Base-by-base conservation (phyloP, 2,329 filamentous ascomycete genomes). In the Penicillium sp. region DNA sequence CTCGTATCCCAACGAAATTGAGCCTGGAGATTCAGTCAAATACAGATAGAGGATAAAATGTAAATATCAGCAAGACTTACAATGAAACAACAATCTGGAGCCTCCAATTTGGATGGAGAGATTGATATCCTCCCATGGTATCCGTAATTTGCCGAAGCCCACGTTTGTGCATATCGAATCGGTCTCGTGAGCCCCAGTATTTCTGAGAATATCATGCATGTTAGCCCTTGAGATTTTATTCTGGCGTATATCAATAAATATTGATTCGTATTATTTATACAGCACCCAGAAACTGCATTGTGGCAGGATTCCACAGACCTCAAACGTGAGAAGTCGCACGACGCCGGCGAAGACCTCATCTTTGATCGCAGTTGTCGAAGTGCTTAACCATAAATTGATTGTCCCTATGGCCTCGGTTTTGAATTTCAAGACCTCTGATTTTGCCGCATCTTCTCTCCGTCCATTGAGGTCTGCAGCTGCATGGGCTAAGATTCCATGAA, bases 401-500 rank as follows among this genome's bases (percentile, higher is more conserved):
- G 27, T 30, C 12, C 27, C 27, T 30, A 30, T 30, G 27, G 27
- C 27, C 27, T 30, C 27, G 27, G 27, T 30, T 30, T 30, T 30
- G 27, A 30, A 30, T n/a, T 30, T 30, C 12, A 30, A 10, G 27
- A 30, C 13, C 4, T 30, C 27, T 30, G 27, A 30, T 30, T 30
- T 30, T 5, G 7, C 27, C 27, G 7, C 27, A 10, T 30, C 27
- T 30, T 30, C 27, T 30, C 27, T 30, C 7, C 27, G 27, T 30
- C 27, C 27, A 7, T 30, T 30, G 4, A 41, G 20, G 13, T 41
- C 37, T 12, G 37, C 37, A 15, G 37, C 37, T 27, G 37, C 37
- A 41, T 41, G 37, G 26, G 37, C 37, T 41, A 41, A 41, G 23
- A 41, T 41, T 27, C 37, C 37, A 41, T 41, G 24, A 21, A 41